phyloP scores from a whole-genome alignment of 2,329 filamentous ascomycete species.

The Ophiocordyceps australis region DNA sequence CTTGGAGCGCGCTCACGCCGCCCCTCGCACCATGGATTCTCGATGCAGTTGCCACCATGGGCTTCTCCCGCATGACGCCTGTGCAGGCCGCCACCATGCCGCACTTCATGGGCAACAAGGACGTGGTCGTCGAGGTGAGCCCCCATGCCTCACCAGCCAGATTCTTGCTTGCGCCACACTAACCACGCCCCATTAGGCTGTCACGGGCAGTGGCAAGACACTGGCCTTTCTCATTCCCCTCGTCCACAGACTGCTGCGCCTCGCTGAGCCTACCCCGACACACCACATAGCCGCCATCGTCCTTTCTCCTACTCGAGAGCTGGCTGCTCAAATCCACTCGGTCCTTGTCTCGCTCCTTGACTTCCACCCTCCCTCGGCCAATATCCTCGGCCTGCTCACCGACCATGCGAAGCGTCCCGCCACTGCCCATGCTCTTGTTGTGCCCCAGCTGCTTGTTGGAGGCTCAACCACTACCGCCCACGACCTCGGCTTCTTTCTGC shows the following conservation, averaged over 20 bases:
- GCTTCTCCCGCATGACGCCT: slow-evolving; percentile 75
- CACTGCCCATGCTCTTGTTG: slow-evolving; percentile 32
- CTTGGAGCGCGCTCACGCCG: slow-evolving; percentile 20
- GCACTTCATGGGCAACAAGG: slow-evolving; percentile 75
- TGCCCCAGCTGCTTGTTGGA: slow-evolving; percentile 79
- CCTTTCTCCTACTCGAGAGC: slow-evolving; percentile 76
- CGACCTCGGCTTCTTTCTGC: slow-evolving; percentile 72
- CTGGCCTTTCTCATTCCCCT: slow-evolving; percentile 72
- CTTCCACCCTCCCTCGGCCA: slow-evolving; percentile 69
- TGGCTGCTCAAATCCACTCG: slow-evolving; percentile 77
- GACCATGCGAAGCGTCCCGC: slow-evolving; percentile 35
- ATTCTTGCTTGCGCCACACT: neutral
- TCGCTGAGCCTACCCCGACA: slow-evolving; percentile 70
- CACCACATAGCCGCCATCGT: slow-evolving; percentile 85
- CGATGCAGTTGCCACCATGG: slow-evolving; percentile 68
- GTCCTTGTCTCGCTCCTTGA: slow-evolving; percentile 61
- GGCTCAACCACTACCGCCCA: slow-evolving; percentile 64
- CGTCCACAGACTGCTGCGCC: slow-evolving; percentile 61
- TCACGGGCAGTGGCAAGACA: slow-evolving; percentile 84
- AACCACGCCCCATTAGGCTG: slow-evolving; percentile 33
- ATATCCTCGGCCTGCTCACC: slow-evolving; percentile 34
- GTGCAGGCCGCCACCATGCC: slow-evolving; percentile 89
- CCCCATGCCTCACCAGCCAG: too few relatives aligned
- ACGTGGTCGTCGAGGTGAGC: slow-evolving; percentile 68
- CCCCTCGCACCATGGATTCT: slow-evolving; percentile 52